These are phyloP conservation scores for Acanthochlamys bracteata DNA, from an alignment of 106 monocot species.

Conservation along the genomic window DNA sequence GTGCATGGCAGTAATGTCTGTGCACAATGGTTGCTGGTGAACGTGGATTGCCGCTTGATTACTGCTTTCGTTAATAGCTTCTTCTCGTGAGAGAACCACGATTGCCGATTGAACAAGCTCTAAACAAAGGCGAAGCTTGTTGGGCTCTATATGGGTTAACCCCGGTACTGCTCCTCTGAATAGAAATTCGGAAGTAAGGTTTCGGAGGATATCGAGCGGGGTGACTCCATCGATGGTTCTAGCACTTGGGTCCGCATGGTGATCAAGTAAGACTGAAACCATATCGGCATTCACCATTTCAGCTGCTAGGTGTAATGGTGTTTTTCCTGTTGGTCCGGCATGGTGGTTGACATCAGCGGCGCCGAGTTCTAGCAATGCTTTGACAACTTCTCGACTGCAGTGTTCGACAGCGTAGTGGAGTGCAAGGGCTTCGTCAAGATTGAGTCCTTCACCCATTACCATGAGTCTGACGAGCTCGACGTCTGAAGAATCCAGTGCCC, in stretches of 20 bases:
- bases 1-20: constrained; percentile 12
- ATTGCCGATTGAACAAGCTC: constrained; percentile 88
- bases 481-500: constrained; percentile 88
- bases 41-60: constrained; percentile 11
- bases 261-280: constrained; percentile 91
- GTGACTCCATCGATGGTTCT: constrained; percentile 75
- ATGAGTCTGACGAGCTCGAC: constrained; percentile 93
- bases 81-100: constrained; percentile 59
- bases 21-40: constrained; percentile 22
- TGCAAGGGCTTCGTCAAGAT: constrained; percentile 85
- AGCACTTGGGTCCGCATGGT: constrained; percentile 86
- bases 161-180: constrained; percentile 88
- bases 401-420: constrained; percentile 86
- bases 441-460: constrained; percentile 95
- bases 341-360: constrained; percentile 90
- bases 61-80: constrained; percentile 14
- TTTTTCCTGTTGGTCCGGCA: constrained; percentile 70
- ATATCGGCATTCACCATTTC: constrained; percentile 94
- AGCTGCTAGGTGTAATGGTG: constrained; percentile 77
- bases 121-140: constrained; percentile 82
- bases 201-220: constrained; percentile 72
- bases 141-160: constrained; percentile 72
- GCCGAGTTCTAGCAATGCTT: constrained; percentile 87
- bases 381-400: constrained; percentile 90
- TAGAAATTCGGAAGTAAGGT: constrained; percentile 82